Evolutionary conservation across 106 monocot genomes (phyloP).

Genomic region (Dioscorea alata): DNA sequence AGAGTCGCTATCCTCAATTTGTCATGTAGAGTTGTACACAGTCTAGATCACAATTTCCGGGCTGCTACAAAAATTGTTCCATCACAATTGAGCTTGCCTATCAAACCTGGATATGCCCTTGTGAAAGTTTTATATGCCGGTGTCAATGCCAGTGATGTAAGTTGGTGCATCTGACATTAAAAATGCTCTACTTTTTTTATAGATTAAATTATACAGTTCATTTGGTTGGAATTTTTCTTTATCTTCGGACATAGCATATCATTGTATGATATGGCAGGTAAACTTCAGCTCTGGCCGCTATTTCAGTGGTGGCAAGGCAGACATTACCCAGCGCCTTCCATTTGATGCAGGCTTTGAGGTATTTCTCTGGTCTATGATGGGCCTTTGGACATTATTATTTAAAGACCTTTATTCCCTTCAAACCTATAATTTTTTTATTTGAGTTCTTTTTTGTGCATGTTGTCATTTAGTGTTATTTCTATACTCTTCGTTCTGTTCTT

Average conservation of each 20-base stretch:
- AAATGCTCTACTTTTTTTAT: not conserved
- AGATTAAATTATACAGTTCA: not conserved
- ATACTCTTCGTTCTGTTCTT: too few species aligned
- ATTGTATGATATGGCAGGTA: constrained; percentile 42
- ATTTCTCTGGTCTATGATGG: not conserved
- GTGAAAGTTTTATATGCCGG: constrained; percentile 97
- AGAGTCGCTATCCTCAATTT: constrained; percentile 1
- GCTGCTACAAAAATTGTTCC: constrained; percentile 64
- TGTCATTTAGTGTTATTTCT: too few species aligned
- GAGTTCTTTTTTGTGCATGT: too few species aligned
- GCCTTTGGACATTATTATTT: too few species aligned
- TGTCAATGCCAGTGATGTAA: constrained; percentile 99
- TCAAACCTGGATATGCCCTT: constrained; percentile 67
- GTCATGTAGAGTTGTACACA: constrained; percentile 70
- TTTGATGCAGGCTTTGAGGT: constrained; percentile 99
- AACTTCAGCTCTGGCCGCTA: constrained; percentile 98
- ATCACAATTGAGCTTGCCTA: constrained; percentile 45
- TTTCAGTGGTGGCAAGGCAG: constrained; percentile 49
- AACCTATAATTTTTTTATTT: too few species aligned
- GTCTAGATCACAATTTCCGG: constrained; percentile 72
- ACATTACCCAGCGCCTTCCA: constrained; percentile 49
- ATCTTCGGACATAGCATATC: not conserved
- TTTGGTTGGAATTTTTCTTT: too few species aligned
- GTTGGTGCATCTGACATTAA: constrained; percentile 1
- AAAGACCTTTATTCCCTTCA: too few species aligned